Evolutionary conservation across 768 basidiomycete genomes (phyloP), one percentile per base, ranked within the genome.

Genomic region (Serendipita vermifera): DNA sequence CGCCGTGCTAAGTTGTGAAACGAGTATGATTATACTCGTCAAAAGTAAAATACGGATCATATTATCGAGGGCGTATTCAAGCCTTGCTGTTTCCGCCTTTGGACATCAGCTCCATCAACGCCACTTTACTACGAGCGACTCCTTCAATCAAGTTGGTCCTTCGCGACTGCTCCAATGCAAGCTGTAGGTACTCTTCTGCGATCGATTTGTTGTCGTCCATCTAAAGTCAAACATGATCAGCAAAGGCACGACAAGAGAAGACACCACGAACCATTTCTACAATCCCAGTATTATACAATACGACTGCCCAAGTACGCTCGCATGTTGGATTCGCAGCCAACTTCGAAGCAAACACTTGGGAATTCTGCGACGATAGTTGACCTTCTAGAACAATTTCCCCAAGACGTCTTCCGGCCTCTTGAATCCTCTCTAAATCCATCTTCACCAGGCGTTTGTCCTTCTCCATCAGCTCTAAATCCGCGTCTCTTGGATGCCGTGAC

Each of bases 291-390:
- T 51, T 51, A 31, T 51, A 51, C 9, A 51, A 31, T 20, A 26
- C 46, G 22, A 31, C 46, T 9, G 46, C 46, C 46, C 46, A 51
- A 7, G 46, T 51, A 9, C 46, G 46, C 29, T 51, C 46, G 22
- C 46, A 51, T 5, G 27, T 5, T 31, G 29, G 20, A 31, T 51
- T 51, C 22, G n/a, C n/a, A n/a, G n/a, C n/a, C n/a, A n/a, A n/a
- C n/a, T n/a, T n/a, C n/a, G n/a, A n/a, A n/a, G n/a, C n/a, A n/a
- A n/a, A n/a, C n/a, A n/a, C n/a, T n/a, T n/a, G n/a, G n/a, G n/a
- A n/a, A n/a, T n/a, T n/a, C n/a, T n/a, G n/a, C n/a, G n/a, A n/a
- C n/a, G n/a, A n/a, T n/a, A n/a, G n/a, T n/a, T n/a, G n/a, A n/a
- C n/a, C n/a, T n/a, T n/a, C n/a, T n/a, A n/a, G n/a, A n/a, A n/a